Base-by-base conservation (phyloP, 202 grass and related monocot genomes). In the Cymbopogon flexuosus region DNA sequence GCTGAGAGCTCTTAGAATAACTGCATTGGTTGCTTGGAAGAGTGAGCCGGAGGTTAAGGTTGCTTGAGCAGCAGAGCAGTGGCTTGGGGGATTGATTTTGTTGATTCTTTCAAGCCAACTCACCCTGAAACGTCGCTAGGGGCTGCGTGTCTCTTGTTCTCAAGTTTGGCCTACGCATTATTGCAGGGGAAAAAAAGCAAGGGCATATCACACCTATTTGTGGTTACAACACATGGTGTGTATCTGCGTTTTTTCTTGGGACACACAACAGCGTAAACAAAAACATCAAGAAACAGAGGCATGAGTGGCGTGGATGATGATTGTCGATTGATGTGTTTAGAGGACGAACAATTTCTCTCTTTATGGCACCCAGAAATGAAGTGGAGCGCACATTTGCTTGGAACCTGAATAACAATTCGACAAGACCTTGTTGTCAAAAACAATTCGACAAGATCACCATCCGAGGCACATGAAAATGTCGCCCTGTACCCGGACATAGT, bases 51-150 rank as follows among this genome's bases (percentile, higher is more conserved):
- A 47, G 77, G 78, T 65, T 72, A 73, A 59, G 87, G 86, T 87
- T 79, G 89, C 88, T 91, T 93, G 77, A 78, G 82, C 65, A 23
- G 85, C 68, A 18, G 22, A 70, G 79, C 22, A 66, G 79, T 80
- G 87, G 41, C 86, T 87, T 89, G 34, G 77, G 43, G 81, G 61
- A 7, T 79, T 83, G 80, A 79, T 88, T 77, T 96, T 65, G 63
- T 90, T 93, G 69, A 86, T 87, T 83, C 80, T 83, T 88, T 73
- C 61, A 88, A 89, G 87, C 90, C 82, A 93, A 82, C 87, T 79
- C 79, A 33, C 73, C 24, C 74, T 52, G 64, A 49, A 65, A 54
- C 52, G 65, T 72, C 71, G 61, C 59, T 57, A 43, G 78, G 21
- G 68, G 12, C 63, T 72, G 84, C 77, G 83, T 56, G 68, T 73